Percentiles rank a stretch among this genome's conserved stretches.
Evolutionary conservation across 805 yeast genomes (phyloP).

Genomic region (Barnettozyma siamensis): DNA sequence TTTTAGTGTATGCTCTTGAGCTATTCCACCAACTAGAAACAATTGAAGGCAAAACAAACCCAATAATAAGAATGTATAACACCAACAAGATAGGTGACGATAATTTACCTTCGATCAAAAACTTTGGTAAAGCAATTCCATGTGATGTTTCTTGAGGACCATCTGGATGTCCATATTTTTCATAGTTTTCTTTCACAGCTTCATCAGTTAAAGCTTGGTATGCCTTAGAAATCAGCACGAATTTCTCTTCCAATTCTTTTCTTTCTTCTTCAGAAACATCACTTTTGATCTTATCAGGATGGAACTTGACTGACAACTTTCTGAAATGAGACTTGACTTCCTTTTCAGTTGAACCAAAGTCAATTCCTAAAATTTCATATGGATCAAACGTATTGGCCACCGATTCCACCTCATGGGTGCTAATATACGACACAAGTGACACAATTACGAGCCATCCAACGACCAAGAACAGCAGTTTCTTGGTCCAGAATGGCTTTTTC

Average conservation of each 20-base stretch:
- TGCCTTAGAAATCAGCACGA: constrained; percentile 82
- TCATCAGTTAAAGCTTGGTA: constrained; percentile 94
- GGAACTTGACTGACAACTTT: constrained; percentile 80
- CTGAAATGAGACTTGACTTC: constrained; percentile 80
- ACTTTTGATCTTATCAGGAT: constrained; percentile 84
- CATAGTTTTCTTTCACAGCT: constrained; percentile 69
- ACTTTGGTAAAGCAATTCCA: constrained; percentile 93
- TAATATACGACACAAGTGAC: constrained; percentile 31
- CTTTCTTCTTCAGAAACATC: constrained; percentile 47
- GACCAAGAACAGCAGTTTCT: constrained; percentile 14
- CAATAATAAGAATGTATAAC: constrained; percentile 65
- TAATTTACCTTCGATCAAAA: constrained; percentile 70
- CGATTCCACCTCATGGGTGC: constrained; percentile 32
- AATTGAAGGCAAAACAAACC: constrained; percentile 67
- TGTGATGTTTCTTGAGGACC: constrained; percentile 88
- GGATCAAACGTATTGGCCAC: constrained; percentile 71
- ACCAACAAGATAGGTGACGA: constrained; percentile 62
- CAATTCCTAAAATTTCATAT: constrained; percentile 74
- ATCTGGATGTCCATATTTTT: constrained; percentile 94
- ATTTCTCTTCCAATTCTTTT: constrained; percentile 61
- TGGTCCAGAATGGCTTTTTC: constrained; percentile 10
- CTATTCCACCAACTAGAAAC: constrained; percentile 91
- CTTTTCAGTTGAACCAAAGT: constrained; percentile 62
- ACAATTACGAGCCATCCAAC: constrained; percentile 29
- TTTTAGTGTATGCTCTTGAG: constrained; percentile 72